Evolutionary conservation across 441 rosid genomes (phyloP).

Genomic region (Rhodomyrtus psidioides): DNA sequence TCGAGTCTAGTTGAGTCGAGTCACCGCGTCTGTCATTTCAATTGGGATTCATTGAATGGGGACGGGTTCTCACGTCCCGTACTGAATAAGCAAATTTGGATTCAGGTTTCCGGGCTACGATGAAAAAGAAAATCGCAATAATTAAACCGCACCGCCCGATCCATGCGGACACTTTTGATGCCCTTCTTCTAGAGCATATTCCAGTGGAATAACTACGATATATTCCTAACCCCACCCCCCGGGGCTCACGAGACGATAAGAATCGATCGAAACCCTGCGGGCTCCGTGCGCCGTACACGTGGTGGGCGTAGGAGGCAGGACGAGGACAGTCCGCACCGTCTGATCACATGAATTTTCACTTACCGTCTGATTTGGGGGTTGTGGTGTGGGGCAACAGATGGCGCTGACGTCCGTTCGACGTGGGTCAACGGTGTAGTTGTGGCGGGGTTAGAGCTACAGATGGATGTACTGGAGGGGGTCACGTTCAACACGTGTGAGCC

Average conservation of each 20-base stretch:
- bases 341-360: neutral
- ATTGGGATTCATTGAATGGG: neutral
- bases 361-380: too few species aligned
- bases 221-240: neutral
- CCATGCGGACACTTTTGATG: neutral
- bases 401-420: neutral
- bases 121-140: neutral
- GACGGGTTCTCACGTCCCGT: rapidly evolving
- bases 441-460: neutral
- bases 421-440: neutral
- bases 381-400: too few species aligned
- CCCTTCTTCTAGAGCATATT: neutral
- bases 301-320: neutral
- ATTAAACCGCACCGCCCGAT: neutral
- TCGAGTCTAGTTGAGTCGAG: neutral
- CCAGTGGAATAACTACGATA: neutral
- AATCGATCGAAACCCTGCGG: neutral
- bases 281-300: neutral
- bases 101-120: neutral
- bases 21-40: neutral
- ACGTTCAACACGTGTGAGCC: neutral
- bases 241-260: neutral
- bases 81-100: rapidly evolving
- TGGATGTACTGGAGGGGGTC: neutral
- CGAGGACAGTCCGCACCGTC: neutral